Evolutionary conservation across 352 stramenopile genomes (phyloP).

Genomic region (Albugo laibachii): DNA sequence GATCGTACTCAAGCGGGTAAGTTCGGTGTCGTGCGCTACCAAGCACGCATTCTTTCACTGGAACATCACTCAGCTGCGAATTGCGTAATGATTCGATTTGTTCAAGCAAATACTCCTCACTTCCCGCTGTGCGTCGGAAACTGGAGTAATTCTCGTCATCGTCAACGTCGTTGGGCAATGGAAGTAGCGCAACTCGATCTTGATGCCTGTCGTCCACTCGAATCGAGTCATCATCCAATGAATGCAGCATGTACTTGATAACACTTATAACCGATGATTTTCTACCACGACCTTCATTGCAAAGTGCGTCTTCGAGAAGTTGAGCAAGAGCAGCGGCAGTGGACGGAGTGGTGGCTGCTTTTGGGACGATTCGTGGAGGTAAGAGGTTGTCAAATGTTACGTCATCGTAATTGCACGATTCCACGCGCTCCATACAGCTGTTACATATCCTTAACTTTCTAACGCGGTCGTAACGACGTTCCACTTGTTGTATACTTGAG

Average conservation of each 20-base stretch:
- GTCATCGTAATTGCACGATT: too few relatives aligned
- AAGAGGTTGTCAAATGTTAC: too few relatives aligned
- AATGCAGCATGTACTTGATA: neutral
- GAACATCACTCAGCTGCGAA: conserved; percentile 4
- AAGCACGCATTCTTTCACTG: conserved; percentile 18
- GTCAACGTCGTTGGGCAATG: neutral
- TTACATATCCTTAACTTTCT: too few relatives aligned
- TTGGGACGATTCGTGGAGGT: too few relatives aligned
- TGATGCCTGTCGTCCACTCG: too few relatives aligned
- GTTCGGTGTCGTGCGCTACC: conserved; percentile 23
- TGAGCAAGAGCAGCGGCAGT: neutral
- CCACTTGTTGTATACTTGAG: too few relatives aligned
- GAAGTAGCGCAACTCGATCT: too few relatives aligned
- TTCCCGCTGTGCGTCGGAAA: neutral
- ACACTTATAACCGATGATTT: neutral
- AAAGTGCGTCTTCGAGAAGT: neutral
- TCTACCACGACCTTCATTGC: neutral
- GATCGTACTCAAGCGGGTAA: conserved; percentile 20
- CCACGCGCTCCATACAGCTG: too few relatives aligned
- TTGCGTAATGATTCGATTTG: neutral
- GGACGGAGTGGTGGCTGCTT: neutral
- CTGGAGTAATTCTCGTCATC: neutral
- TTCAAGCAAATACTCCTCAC: too few relatives aligned
- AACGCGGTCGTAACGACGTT: too few relatives aligned
- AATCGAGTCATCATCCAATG: neutral